phyloP scores from a whole-genome alignment of 306 rosid genomes.

The Crotalaria pallida region DNA sequence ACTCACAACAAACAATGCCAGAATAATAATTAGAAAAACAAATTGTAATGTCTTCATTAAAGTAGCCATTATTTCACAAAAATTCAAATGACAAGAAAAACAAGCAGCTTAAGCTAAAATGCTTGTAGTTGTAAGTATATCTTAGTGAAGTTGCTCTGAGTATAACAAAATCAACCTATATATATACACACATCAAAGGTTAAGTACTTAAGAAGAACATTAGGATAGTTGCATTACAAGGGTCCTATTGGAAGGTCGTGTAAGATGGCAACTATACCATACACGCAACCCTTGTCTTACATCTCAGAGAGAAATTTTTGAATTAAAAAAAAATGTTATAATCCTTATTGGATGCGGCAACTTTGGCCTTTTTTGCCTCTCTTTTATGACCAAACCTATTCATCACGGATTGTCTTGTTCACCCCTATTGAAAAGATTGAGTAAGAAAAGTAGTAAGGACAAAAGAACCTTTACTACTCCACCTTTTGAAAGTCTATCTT shows the following conservation, averaged over 20 bases:
- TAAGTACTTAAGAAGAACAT: neutral
- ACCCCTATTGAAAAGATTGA: neutral
- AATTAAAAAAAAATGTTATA: constrained; percentile 1
- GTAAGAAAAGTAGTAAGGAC: neutral
- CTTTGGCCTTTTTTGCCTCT: neutral
- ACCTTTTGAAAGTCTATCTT: neutral
- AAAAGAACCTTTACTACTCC: constrained; percentile 11
- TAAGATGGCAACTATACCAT: constrained; percentile 18
- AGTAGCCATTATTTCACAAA: constrained; percentile 1
- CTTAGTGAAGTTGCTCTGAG: neutral
- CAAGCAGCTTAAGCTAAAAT: neutral
- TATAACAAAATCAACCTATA: too few relatives aligned
- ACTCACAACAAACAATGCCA: neutral
- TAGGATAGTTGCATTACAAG: neutral
- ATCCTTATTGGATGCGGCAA: neutral
- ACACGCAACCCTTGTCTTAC: constrained; percentile 9
- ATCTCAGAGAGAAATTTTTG: neutral
- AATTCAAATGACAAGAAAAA: neutral
- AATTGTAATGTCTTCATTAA: neutral
- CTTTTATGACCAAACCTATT: neutral
- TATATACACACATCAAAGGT: neutral
- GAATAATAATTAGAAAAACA: constrained; percentile 6
- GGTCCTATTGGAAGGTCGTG: constrained; percentile 22
- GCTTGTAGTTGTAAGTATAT: neutral
- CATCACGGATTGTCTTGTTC: constrained; percentile 17